A percentile compares a stretch with the other conserved stretches of the same genome.
These are phyloP conservation scores for Globisporangium viniferum DNA, from an alignment of 352 stramenopile species.

Conservation along the genomic window DNA sequence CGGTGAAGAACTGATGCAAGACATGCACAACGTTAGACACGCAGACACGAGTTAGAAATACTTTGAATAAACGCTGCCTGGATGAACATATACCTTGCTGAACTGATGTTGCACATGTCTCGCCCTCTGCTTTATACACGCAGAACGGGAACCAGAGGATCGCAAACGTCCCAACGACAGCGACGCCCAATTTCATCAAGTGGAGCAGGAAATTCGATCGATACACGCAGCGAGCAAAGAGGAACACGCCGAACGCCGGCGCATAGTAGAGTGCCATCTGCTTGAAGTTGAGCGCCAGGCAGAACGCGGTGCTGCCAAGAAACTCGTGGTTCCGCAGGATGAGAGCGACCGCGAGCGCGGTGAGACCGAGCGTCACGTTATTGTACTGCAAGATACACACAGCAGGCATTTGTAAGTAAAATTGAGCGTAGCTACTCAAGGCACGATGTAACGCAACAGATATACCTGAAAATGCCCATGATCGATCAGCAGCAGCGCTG, in stretches of 20 bases:
- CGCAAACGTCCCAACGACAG: slow-evolving; percentile 88
- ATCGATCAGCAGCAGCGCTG: slow-evolving; percentile 93
- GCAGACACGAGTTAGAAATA: neutral
- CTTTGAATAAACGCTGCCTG: neutral
- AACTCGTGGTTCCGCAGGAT: slow-evolving; percentile 78
- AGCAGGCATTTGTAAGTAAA: neutral
- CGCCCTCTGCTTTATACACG: slow-evolving; percentile 30
- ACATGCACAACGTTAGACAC: neutral
- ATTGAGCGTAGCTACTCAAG: neutral
- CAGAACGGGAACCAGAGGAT: slow-evolving; percentile 92
- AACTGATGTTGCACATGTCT: slow-evolving; percentile 58
- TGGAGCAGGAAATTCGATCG: slow-evolving; percentile 45
- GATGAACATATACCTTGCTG: slow-evolving; percentile 54
- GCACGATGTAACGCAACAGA: no score
- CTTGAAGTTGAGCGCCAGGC: slow-evolving; percentile 97
- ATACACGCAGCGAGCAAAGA: slow-evolving; percentile 89
- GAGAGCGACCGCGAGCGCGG: slow-evolving; percentile 60
- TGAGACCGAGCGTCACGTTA: slow-evolving; percentile 95
- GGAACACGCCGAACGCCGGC: slow-evolving; percentile 90
- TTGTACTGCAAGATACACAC: slow-evolving; percentile 86
- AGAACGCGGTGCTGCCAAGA: slow-evolving; percentile 85
- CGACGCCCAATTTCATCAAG: slow-evolving; percentile 70
- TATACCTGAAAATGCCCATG: slow-evolving; percentile 97
- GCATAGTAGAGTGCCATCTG: slow-evolving; percentile 99
- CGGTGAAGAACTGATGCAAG: slow-evolving; percentile 79